phyloP scores from a whole-genome alignment of 2,329 filamentous ascomycete genomes.

The Cercospora zeina region DNA sequence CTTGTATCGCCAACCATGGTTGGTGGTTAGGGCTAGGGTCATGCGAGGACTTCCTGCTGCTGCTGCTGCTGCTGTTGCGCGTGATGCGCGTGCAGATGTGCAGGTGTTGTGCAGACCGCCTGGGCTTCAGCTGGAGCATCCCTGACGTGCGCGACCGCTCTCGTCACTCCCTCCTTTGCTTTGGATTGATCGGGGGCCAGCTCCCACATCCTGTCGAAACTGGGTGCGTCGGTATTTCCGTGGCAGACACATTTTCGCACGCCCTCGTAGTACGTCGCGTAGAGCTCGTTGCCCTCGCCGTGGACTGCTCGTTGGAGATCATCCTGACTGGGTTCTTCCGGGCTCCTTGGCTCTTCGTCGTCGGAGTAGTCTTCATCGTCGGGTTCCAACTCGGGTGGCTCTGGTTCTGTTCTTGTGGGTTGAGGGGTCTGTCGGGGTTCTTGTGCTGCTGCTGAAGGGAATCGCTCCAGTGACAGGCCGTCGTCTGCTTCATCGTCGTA shows the following conservation, averaged over 20 bases:
- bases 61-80: background rate
- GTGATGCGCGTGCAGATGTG: conserved; percentile 8
- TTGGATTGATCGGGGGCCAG: conserved; percentile 29
- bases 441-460: conserved; percentile 34
- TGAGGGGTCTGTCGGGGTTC: conserved; percentile 23
- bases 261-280: conserved; percentile 35
- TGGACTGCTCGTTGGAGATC: conserved; percentile 33
- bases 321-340: conserved; percentile 34
- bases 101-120: conserved; percentile 13
- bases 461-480: conserved; percentile 35
- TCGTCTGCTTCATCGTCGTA: conserved; percentile 34
- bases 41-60: background rate
- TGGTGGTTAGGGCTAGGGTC: background rate
- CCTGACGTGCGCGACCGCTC: conserved; percentile 34
- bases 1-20: background rate
- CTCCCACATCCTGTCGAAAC: conserved; percentile 38
- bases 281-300: conserved; percentile 31
- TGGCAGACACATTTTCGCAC: conserved; percentile 38
- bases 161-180: conserved; percentile 30
- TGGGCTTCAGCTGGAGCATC: conserved; percentile 17
- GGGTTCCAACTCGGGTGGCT: conserved; percentile 32
- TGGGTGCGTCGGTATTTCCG: conserved; percentile 32
- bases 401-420: conserved; percentile 19
- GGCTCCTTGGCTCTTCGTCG: conserved; percentile 35
- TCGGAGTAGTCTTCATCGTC: conserved; percentile 34